Percentiles rank a stretch among this genome's conserved stretches.
Evolutionary conservation across 2,329 filamentous ascomycete genomes (phyloP).

Genomic region (Furcasterigmium sp.): DNA sequence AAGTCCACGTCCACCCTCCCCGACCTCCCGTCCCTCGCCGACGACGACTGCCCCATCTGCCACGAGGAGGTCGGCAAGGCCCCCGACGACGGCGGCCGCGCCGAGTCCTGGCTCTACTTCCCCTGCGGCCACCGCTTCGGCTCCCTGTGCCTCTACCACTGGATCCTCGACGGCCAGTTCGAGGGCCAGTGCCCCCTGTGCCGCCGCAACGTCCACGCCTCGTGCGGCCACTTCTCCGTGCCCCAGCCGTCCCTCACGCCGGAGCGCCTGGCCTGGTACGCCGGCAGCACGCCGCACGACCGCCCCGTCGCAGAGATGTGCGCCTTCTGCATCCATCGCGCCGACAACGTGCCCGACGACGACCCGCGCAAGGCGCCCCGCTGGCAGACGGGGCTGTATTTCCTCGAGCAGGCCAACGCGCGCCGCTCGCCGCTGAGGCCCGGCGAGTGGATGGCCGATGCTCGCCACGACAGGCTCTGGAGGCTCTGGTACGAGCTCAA

Average conservation of each 20-base stretch:
- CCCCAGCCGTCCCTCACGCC: conserved; percentile 14
- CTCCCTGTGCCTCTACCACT: conserved; percentile 35
- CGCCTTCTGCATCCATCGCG: not conserved
- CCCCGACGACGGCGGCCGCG: conserved; percentile 27
- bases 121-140: conserved; percentile 40
- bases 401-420: not conserved
- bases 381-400: not conserved
- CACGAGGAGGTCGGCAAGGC: conserved; percentile 31
- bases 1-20: no score
- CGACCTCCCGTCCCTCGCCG: not conserved
- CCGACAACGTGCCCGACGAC: not conserved
- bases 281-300: not conserved
- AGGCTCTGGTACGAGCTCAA: not conserved
- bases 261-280: not conserved
- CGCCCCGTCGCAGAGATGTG: not conserved
- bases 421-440: not conserved
- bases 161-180: conserved; percentile 28
- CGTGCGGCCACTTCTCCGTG: conserved; percentile 26
- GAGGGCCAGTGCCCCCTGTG: conserved; percentile 34
- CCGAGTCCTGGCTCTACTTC: conserved; percentile 33
- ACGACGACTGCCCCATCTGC: conserved; percentile 33
- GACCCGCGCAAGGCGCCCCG: not conserved
- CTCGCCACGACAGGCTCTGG: not conserved
- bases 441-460: not conserved
- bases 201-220: conserved; percentile 22